Evolutionary conservation across 2,329 filamentous ascomycete species (phyloP), one percentile per base, ranked within the genome.

Genomic region (Colletotrichum spinosum): DNA sequence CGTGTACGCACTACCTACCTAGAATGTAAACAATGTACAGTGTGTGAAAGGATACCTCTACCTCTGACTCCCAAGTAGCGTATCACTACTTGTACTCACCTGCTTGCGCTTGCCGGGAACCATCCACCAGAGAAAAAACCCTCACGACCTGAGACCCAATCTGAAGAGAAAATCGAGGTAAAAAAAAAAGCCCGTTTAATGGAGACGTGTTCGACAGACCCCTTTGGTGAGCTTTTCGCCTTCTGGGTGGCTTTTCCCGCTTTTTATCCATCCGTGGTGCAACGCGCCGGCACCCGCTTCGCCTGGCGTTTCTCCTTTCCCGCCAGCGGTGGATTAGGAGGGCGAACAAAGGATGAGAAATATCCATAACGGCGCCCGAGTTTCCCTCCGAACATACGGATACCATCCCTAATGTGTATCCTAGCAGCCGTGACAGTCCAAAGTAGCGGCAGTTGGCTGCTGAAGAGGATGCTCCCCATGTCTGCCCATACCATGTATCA

Each of bases 21-120:
- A 17, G 17, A 17, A 17, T 65, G 65, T 67, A 60, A 65, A 67
- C 65, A 65, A 65, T 50, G 48, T 56, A 62, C 51, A 58, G 55
- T 58, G 55, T 39, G 12, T 35, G 17, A 51, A 11, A 58, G 42
- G 33, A 57, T 33, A 8, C 45, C 37, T 42, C 25, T 25, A 25
- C 4, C 4, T 25, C 25, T 25, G 25, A 25, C 25, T 25, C 25
- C 25, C 25, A 25, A 5, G 25, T 25, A 25, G 3, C 25, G 25
- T 25, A 25, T 25, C 25, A 25, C 25, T 25, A 25, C 25, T 25
- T 25, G 25, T 25, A 25, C 25, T 25, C 4, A 5, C 3, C 25
- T 25, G 25, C 25, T 25, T 25, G 25, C 25, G 25, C 25, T 25
- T 25, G 25, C 25, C 25, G 25, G 25, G 25, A 25, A 5, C 25